Percentiles rank a stretch among this genome's conserved stretches.
These are phyloP conservation scores for Neurospora hispaniola DNA, from an alignment of 495 filamentous ascomycete genomes.

Conservation along the genomic window DNA sequence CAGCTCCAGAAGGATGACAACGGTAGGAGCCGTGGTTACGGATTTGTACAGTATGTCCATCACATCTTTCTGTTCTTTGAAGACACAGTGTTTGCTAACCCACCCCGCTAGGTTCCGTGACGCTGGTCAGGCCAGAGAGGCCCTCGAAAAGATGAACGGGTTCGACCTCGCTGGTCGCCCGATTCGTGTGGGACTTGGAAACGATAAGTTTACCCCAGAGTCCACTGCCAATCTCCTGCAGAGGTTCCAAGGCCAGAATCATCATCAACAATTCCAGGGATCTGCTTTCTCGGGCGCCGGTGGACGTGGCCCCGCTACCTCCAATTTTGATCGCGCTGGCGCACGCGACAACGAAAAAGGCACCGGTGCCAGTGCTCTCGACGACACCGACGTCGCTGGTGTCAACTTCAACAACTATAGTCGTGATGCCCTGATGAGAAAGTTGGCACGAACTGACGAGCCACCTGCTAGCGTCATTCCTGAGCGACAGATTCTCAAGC, in stretches of 20 bases:
- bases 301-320: slow-evolving; percentile 77
- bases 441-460: slow-evolving; percentile 93
- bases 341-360: slow-evolving; percentile 87
- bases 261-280: slow-evolving; percentile 75
- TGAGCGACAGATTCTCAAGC: slow-evolving; percentile 61
- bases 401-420: slow-evolving; percentile 99
- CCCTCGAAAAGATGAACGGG: slow-evolving; percentile 97
- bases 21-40: slow-evolving; percentile 87
- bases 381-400: slow-evolving; percentile 95
- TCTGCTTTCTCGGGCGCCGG: slow-evolving; percentile 89
- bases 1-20: slow-evolving; percentile 93
- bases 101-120: slow-evolving; percentile 64
- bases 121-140: slow-evolving; percentile 82
- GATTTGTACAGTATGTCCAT: slow-evolving; percentile 89
- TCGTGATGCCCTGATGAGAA: slow-evolving; percentile 94
- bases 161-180: slow-evolving; percentile 97
- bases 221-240: slow-evolving; percentile 84
- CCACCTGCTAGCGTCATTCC: slow-evolving; percentile 50
- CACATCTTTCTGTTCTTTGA: neutral
- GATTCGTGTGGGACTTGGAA: slow-evolving; percentile 98
- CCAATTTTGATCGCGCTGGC: slow-evolving; percentile 87
- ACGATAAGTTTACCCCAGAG: slow-evolving; percentile 99
- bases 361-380: slow-evolving; percentile 86
- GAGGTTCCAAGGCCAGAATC: slow-evolving; percentile 74
- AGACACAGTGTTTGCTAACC: slow-evolving; percentile 21